Percentiles rank a stretch among this genome's conserved stretches.
These are phyloP conservation scores for Diaporthe australafricana DNA, from an alignment of 2,329 filamentous ascomycete species.

Conservation along the genomic window DNA sequence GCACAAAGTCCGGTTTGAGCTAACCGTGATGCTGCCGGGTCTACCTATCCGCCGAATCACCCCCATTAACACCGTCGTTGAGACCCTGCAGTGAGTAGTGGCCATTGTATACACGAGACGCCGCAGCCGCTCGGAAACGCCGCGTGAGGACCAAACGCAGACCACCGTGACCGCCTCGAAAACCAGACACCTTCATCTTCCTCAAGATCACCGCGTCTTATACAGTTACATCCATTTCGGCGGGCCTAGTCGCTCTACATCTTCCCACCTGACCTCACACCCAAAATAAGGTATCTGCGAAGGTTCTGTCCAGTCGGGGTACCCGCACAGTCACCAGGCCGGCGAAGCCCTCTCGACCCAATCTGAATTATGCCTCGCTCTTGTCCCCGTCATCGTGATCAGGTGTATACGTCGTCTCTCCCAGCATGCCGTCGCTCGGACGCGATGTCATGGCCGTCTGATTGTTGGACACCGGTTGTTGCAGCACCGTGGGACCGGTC, in stretches of 20 bases:
- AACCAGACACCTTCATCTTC: neutral
- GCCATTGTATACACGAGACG: constrained; percentile 2
- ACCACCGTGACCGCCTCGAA: neutral
- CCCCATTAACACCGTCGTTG: constrained; percentile 7
- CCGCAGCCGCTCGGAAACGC: neutral
- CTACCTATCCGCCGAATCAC: neutral
- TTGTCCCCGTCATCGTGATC: constrained; percentile 63
- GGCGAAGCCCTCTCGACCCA: neutral
- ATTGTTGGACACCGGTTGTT: constrained; percentile 65
- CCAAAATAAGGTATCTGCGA: constrained; percentile 4
- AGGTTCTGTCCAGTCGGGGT: neutral
- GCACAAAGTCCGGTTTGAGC: neutral
- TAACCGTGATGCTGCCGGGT: neutral
- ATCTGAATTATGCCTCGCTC: constrained; percentile 26
- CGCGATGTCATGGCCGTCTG: constrained; percentile 70
- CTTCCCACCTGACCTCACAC: neutral
- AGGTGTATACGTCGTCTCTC: constrained; percentile 77
- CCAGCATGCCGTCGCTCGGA: constrained; percentile 65
- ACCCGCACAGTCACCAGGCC: neutral
- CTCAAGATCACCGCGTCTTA: no score
- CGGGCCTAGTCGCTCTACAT: neutral
- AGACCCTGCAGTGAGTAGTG: neutral
- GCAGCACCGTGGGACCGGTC: constrained; percentile 67
- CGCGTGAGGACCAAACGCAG: neutral
- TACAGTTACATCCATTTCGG: neutral